Conservation (phyloP, 176 grass and related monocot genomes). For the Tillandsia leiboldiana region DNA sequence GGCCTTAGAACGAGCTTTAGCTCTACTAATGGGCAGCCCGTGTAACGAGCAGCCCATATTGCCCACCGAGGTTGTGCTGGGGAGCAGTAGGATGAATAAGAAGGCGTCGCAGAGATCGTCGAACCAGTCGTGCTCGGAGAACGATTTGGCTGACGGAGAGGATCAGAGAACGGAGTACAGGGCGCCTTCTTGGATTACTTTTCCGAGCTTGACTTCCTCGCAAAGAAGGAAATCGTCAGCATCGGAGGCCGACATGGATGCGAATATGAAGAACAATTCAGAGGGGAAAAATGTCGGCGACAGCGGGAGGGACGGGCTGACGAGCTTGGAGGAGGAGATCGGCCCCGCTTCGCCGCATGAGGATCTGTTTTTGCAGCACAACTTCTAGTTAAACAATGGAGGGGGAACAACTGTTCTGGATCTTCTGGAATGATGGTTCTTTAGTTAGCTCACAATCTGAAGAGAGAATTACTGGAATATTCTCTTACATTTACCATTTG, state of each 20-base stretch:
- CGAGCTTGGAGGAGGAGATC: constrained; percentile 95
- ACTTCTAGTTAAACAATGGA: constrained; percentile 40
- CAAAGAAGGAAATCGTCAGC: constrained; percentile 92
- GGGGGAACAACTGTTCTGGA: too few relatives aligned
- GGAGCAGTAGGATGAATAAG: constrained; percentile 88
- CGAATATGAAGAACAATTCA: constrained; percentile 36
- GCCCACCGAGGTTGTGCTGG: constrained; percentile 86
- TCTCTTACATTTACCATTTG: too few relatives aligned
- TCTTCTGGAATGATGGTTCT: too few relatives aligned
- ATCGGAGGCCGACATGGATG: constrained; percentile 74
- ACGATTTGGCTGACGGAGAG: constrained; percentile 55
- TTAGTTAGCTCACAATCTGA: too few relatives aligned
- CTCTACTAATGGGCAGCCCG: constrained; percentile 86
- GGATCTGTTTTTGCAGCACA: constrained; percentile 90
- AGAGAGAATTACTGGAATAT: too few relatives aligned
- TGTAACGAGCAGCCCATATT: constrained; percentile 82
- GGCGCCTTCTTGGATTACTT: constrained; percentile 93
- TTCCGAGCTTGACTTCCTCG: constrained; percentile 88
- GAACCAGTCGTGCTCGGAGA: constrained; percentile 90
- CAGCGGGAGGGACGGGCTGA: constrained; percentile 47
- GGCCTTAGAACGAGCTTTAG: constrained; percentile 75
- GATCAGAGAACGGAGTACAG: constrained; percentile 74
- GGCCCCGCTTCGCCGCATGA: constrained; percentile 72
- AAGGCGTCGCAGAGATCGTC: constrained; percentile 88
- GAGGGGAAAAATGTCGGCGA: constrained; percentile 58